phyloP scores from a whole-genome alignment of 352 stramenopile genomes.

The Achlya hypogyna region DNA sequence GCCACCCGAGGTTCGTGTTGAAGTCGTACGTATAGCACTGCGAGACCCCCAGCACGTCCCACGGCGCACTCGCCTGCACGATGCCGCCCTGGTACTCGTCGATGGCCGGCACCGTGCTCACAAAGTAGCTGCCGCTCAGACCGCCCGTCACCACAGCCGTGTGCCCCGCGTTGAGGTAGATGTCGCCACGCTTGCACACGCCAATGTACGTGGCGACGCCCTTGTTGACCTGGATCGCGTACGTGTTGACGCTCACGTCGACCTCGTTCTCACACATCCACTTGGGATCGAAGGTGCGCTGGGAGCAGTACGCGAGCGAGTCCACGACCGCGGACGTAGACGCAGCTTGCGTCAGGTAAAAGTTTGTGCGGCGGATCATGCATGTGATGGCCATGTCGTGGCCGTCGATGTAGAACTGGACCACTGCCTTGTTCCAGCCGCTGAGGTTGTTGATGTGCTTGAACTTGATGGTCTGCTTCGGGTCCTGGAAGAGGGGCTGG shows the following conservation, averaged over 20 bases:
- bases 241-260: slow-evolving; percentile 17
- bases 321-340: slow-evolving; percentile 12
- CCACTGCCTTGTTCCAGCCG: slow-evolving; percentile 21
- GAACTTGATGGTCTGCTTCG: slow-evolving; percentile 2
- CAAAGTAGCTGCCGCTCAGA: background rate
- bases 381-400: slow-evolving; percentile 14
- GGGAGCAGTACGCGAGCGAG: slow-evolving; percentile 22
- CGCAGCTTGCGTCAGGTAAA: slow-evolving; percentile 1
- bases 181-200: slow-evolving; percentile 1
- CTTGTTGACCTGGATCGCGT: slow-evolving; percentile 20
- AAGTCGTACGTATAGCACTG: slow-evolving; percentile 14
- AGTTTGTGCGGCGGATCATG: slow-evolving; percentile 17
- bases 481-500: slow-evolving; percentile 1
- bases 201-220: slow-evolving; percentile 22
- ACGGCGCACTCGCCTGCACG: slow-evolving; percentile 22
- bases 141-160: slow-evolving; percentile 14
- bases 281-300: slow-evolving; percentile 19
- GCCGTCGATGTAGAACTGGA: slow-evolving; percentile 18
- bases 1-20: slow-evolving; percentile 21
- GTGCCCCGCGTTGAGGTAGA: slow-evolving; percentile 22
- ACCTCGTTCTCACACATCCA: slow-evolving; percentile 25
- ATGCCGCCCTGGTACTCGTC: slow-evolving; percentile 25
- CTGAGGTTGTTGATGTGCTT: slow-evolving; percentile 24
- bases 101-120: slow-evolving; percentile 18
- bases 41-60: slow-evolving; percentile 16